Conservation (phyloP, 306 rosid genomes). For the Prunus armeniaca region DNA sequence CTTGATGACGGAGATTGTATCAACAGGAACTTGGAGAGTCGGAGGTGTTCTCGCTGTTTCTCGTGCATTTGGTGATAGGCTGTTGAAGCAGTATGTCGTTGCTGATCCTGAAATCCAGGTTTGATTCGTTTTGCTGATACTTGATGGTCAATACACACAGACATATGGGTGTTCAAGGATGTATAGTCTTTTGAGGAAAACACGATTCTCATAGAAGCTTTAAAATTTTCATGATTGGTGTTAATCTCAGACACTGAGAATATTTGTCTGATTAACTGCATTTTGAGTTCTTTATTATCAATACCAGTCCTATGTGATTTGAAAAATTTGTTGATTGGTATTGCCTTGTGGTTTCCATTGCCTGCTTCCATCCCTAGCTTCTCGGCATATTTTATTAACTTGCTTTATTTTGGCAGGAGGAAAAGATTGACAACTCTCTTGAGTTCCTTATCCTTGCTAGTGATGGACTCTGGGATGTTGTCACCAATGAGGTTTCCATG, state of each 20-base stretch:
- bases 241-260: neutral
- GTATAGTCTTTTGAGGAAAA: neutral
- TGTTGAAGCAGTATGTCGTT: constrained; percentile 93
- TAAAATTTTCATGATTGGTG: neutral
- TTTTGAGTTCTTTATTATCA: neutral
- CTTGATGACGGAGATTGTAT: constrained; percentile 17
- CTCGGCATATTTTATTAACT: neutral
- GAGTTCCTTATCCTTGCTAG: constrained; percentile 97
- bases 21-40: constrained; percentile 97
- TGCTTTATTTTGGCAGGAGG: constrained; percentile 51
- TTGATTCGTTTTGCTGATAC: constrained; percentile 2
- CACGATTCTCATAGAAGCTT: neutral
- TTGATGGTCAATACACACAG: neutral
- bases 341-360: neutral
- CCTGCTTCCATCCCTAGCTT: neutral
- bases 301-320: neutral
- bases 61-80: constrained; percentile 97
- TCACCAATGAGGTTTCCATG: constrained; percentile 76
- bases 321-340: constrained; percentile 1
- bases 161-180: neutral
- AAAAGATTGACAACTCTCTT: constrained; percentile 79
- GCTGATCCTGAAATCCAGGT: constrained; percentile 99
- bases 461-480: constrained; percentile 98
- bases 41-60: constrained; percentile 99
- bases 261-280: neutral